These are phyloP conservation scores for Artemisia princeps DNA, from an alignment of 140 eudicot species.

Conservation along the genomic window DNA sequence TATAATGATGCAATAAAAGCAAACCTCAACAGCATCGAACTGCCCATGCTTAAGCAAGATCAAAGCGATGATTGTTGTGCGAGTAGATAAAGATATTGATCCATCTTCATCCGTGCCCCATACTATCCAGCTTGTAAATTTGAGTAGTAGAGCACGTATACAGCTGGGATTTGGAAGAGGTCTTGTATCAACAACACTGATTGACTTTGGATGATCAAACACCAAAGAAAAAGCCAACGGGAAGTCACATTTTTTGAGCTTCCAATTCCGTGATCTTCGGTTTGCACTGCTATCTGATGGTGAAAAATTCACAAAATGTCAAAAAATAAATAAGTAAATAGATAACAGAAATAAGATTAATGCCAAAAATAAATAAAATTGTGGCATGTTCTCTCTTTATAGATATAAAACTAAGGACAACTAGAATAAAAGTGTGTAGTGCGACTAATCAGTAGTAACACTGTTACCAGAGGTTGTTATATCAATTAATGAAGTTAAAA, in stretches of 20 bases:
- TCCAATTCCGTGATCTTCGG: constrained; percentile 63
- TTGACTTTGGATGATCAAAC: constrained; percentile 39
- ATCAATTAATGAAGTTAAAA: no score
- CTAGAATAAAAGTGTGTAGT: no score
- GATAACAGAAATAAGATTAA: background rate
- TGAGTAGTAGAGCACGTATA: constrained; percentile 43
- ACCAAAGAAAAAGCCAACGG: constrained; percentile 58
- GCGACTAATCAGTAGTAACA: no score
- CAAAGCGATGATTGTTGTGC: constrained; percentile 66
- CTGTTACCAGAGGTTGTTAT: background rate
- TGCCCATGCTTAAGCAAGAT: constrained; percentile 76
- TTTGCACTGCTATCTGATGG: constrained; percentile 47
- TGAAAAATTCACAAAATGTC: constrained; percentile 8
- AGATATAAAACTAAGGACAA: no score
- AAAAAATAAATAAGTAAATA: background rate
- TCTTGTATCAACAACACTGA: constrained; percentile 34
- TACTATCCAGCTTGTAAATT: constrained; percentile 76
- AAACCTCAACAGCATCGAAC: constrained; percentile 82
- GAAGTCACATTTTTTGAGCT: constrained; percentile 70
- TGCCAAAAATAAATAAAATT: background rate
- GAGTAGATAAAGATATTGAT: constrained; percentile 56
- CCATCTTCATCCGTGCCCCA: constrained; percentile 65
- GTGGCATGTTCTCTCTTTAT: no score
- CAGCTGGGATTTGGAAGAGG: constrained; percentile 51
- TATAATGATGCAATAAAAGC: constrained; percentile 1